phyloP scores from a whole-genome alignment of 2,329 filamentous ascomycete species.

The Ophiosphaerella herpotricha region DNA sequence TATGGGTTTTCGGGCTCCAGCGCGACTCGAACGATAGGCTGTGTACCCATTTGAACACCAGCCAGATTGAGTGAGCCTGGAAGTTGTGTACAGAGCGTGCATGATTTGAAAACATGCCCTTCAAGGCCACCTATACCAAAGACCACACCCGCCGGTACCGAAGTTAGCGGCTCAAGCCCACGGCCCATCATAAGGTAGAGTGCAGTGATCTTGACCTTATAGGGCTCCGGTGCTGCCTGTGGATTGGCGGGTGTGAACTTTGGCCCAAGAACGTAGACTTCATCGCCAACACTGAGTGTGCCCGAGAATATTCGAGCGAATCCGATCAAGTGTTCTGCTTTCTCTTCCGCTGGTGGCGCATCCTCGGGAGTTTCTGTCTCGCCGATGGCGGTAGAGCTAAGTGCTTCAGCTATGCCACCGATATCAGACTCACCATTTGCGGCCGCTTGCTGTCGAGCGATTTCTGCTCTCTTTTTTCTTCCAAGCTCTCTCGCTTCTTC shows the following conservation, averaged over 20 bases:
- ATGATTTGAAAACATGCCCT: constrained; percentile 92
- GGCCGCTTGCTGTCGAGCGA: constrained; percentile 75
- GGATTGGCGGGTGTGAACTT: constrained; percentile 88
- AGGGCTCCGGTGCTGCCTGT: constrained; percentile 71
- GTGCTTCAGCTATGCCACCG: constrained; percentile 60
- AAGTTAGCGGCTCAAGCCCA: constrained; percentile 77
- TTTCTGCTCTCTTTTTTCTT: constrained; percentile 85
- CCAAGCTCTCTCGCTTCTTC: constrained; percentile 90
- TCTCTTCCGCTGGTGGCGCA: constrained; percentile 61
- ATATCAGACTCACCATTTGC: constrained; percentile 51
- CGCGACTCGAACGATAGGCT: constrained; percentile 93
- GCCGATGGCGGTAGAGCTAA: constrained; percentile 64
- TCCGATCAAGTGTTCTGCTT: constrained; percentile 87
- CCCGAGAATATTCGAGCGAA: constrained; percentile 95
- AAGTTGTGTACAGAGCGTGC: constrained; percentile 85
- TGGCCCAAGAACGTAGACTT: constrained; percentile 86
- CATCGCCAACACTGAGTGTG: constrained; percentile 84
- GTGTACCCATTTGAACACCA: constrained; percentile 77
- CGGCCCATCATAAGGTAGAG: constrained; percentile 97
- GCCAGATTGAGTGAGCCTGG: constrained; percentile 89
- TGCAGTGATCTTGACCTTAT: constrained; percentile 82
- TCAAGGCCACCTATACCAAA: constrained; percentile 94
- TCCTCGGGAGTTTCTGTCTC: constrained; percentile 40
- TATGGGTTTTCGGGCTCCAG: constrained; percentile 90
- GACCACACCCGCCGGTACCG: constrained; percentile 89